Conservation (phyloP, 2,329 filamentous ascomycete genomes). For the Teratosphaeria destructans region DNA sequence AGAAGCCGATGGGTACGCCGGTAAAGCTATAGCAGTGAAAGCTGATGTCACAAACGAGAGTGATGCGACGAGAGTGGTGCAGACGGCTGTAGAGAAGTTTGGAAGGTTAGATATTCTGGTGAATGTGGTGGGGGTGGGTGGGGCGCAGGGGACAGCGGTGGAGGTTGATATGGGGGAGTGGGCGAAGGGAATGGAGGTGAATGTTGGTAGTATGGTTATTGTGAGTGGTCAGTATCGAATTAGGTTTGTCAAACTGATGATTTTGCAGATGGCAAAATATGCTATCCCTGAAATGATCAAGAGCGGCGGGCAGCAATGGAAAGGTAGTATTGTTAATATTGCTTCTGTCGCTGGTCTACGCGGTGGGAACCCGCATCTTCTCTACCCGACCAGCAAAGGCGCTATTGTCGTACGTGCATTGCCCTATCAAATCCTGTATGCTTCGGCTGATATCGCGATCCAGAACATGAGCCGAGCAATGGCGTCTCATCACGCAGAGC, state of each 20-base stretch:
- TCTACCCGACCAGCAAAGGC: conserved; percentile 46
- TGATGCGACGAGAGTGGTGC: conserved; percentile 40
- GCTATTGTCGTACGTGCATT: conserved; percentile 34
- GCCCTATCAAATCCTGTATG: neutral
- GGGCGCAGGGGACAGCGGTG: conserved; percentile 48
- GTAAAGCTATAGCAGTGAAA: conserved; percentile 31
- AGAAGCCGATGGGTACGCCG: conserved; percentile 27
- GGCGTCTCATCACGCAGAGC: conserved; percentile 43
- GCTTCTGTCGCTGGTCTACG: conserved; percentile 49
- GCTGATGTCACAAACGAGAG: conserved; percentile 46
- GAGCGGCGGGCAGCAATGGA: conserved; percentile 37
- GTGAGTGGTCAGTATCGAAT: neutral
- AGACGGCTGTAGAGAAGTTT: conserved; percentile 37
- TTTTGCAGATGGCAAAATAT: conserved; percentile 35
- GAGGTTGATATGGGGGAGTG: conserved; percentile 51
- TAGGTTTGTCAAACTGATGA: neutral
- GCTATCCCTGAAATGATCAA: conserved; percentile 50
- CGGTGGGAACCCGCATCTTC: conserved; percentile 43
- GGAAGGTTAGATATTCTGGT: conserved; percentile 53
- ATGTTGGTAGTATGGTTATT: conserved; percentile 59
- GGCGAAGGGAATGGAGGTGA: conserved; percentile 48
- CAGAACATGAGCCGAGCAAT: conserved; percentile 46
- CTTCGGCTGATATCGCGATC: neutral
- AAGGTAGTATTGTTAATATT: conserved; percentile 52
- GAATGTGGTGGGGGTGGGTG: conserved; percentile 55